Evolutionary conservation across 345 rosid genomes (phyloP).

Genomic region (Eucalyptus erythrocorys): DNA sequence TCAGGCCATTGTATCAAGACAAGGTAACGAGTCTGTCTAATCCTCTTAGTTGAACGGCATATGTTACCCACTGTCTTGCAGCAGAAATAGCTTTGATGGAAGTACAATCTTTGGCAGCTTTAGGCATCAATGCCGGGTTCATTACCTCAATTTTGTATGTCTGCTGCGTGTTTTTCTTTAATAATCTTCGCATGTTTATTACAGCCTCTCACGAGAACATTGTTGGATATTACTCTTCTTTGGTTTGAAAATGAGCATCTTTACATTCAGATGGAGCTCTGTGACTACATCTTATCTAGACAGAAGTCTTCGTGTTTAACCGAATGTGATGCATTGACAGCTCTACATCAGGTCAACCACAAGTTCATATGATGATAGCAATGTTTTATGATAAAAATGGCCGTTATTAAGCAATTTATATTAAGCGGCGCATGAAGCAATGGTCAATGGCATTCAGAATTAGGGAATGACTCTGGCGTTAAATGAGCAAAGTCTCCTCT

Average conservation of each 20-base stretch:
- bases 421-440: accelerated
- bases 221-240: slow-evolving; percentile 65
- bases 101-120: slow-evolving; percentile 94
- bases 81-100: slow-evolving; percentile 94
- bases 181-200: neutral
- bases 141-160: neutral
- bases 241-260: slow-evolving; percentile 95
- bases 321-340: slow-evolving; percentile 48
- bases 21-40: accelerated
- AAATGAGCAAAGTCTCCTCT: neutral
- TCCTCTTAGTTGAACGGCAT: neutral
- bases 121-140: slow-evolving; percentile 25
- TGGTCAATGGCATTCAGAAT: neutral
- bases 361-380: accelerated
- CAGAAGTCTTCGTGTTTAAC: slow-evolving; percentile 19
- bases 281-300: slow-evolving; percentile 65
- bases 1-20: slow-evolving; percentile 47
- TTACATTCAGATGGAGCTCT: slow-evolving; percentile 89
- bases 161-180: neutral
- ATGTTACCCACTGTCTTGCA: slow-evolving; percentile 1
- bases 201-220: slow-evolving; percentile 69
- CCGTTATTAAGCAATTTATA: neutral
- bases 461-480: neutral
- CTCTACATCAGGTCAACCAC: slow-evolving; percentile 47
- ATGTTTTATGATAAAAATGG: neutral